Base-by-base conservation (phyloP, 768 basidiomycete genomes). In the Auricularia sp. region DNA sequence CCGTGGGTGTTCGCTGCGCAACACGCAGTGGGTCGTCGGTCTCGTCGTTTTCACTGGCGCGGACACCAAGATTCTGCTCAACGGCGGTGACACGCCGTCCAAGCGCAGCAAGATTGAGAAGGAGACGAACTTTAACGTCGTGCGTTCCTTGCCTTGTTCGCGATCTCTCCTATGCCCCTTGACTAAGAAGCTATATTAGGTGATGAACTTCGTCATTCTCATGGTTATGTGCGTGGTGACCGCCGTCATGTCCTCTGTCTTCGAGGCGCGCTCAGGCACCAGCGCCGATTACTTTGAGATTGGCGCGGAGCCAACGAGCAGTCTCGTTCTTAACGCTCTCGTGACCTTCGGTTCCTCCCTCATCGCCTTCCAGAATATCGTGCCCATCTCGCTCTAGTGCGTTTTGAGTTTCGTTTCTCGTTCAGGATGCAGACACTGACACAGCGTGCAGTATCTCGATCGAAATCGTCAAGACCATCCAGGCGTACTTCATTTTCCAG, bases 71-170 rank as follows among this genome's bases (percentile, higher is more conserved):
- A 93, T 93, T 69, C 90, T 92, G 84, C 76, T 93, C 65, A 95
- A 95, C 68, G 91, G 91, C 39, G 94, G 95, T 21, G 88, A 87
- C 14, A 98, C 93, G 1, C 94, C 95, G 1, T 93, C 90, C n/a
- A 98, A 98, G 72, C 88, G 92, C 65, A 91, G 88, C 71, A 98
- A 95, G 81, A 98, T 98, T 72, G 94, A 98, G 78, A 90, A 86
- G 77, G 96, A 98, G 80, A 98, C 96, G 8, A 98, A 96, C 75
- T 96, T 94, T 80, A 98, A 98, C 71, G 96, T 98, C 68, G 77
- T 95, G 16, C 21, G 47, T 51, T 18, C 47, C 2, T 8, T 18
- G 1, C 6, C 12, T 42, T 14, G 12, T 5, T 42, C 39, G 29
- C 47, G 18, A 16, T 51, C 18, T 51, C 14, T 51, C 29, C 29